Evolutionary conservation across 202 grass and related monocot species (phyloP), one percentile per base, ranked within the genome.

Genomic region (Bolboschoenoplectus hybrid): DNA sequence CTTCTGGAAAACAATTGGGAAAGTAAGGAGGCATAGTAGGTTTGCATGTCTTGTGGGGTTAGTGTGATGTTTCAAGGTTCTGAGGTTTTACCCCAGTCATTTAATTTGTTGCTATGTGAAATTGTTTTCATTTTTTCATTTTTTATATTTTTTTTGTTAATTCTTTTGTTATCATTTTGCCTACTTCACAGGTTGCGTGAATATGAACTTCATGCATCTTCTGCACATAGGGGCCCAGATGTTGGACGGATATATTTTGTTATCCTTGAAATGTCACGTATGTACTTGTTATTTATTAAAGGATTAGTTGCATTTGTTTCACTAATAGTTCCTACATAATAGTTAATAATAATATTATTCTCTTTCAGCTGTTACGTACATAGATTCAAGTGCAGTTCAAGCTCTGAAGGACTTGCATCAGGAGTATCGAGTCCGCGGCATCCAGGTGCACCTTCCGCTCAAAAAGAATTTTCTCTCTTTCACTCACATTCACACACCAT

Each of bases 221-320:
- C 67, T 82, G 88, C 88, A 71, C 93, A 92, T 66, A 85, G 89
- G 26, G 93, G 93, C 52, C 87, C 85, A 82, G 89, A 94, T 86
- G 90, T 93, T 80, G 87, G 81, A 84, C 86, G 91, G 64, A 90
- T 93, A 49, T 95, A 93, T 74, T 98, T 98, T 81, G 90, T 98
- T 53, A 93, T 98, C 76, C 85, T 98, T 4, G 95, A 98, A 84
- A 98, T 98, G 95, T 95, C 95, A 61, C 91, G 95, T 98, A 93
- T 89, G 95, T 53, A 19, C 45, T 74, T 53, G 60, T 34, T 84
- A 40, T 40, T 3, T 41, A 80, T 32, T 61, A 43, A 70, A 40
- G 51, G 2, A 13, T 67, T 64, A 19, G 34, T 8, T 46, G 36
- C 67, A 68, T 83, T 53, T 88, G 14, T 88, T 85, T 4, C 43